Conservation (phyloP, 139 green algal species). For the Diplosphaera chodatii region DNA sequence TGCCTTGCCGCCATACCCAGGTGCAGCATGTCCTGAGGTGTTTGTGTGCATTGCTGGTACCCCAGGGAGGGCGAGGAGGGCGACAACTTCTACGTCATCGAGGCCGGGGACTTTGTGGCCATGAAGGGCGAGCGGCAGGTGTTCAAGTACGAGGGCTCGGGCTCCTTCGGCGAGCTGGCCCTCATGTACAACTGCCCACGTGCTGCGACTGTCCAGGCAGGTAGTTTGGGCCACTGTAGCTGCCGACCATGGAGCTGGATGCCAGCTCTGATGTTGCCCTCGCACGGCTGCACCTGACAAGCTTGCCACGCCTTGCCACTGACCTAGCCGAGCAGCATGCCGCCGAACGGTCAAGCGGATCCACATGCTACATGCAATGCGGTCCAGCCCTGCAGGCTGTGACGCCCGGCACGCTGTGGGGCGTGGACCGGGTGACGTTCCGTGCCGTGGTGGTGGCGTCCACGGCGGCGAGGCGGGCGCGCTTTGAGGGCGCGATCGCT, state of each 20-base stretch:
- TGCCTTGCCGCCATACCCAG: too few relatives aligned
- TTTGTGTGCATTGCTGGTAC: too few relatives aligned
- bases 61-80: slow-evolving; percentile 49
- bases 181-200: slow-evolving; percentile 61
- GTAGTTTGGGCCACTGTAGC: neutral
- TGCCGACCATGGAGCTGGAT: too few relatives aligned
- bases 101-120: slow-evolving; percentile 38
- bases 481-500: slow-evolving; percentile 15
- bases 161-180: slow-evolving; percentile 58
- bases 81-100: slow-evolving; percentile 63
- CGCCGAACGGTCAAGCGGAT: too few relatives aligned
- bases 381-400: slow-evolving; percentile 30
- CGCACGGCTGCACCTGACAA: too few relatives aligned
- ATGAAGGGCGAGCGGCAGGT: slow-evolving; percentile 18
- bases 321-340: too few relatives aligned
- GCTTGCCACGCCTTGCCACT: too few relatives aligned
- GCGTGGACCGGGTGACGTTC: slow-evolving; percentile 42
- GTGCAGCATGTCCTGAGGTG: too few relatives aligned
- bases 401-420: slow-evolving; percentile 41
- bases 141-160: slow-evolving; percentile 34
- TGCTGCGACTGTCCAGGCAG: slow-evolving; percentile 43
- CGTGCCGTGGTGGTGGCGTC: slow-evolving; percentile 29
- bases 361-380: too few relatives aligned
- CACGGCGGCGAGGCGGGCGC: slow-evolving; percentile 25
- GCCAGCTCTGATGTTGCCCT: too few relatives aligned